Evolutionary conservation across 2,329 filamentous ascomycete genomes (phyloP), one percentile per base, ranked within the genome.

Genomic region (Xylaria multiplex): DNA sequence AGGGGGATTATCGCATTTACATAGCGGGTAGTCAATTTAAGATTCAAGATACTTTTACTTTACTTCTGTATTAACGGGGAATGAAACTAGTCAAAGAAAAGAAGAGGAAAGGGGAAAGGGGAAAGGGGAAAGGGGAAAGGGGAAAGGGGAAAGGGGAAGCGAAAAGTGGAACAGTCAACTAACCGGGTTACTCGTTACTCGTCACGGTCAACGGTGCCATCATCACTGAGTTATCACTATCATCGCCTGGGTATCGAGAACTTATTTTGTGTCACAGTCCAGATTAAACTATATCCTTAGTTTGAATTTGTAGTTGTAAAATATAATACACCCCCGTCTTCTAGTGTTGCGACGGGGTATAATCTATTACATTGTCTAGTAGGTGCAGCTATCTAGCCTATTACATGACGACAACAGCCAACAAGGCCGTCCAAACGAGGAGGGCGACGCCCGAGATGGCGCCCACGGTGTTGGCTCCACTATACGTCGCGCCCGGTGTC

Each of bases 351-450:
- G 6, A n/a, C 14, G 6, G 40, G 16, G 16, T 6, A n/a, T 48
- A 4, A 48, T 22, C 24, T 13, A 48, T 48, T 48, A 11, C 13
- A 4, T 24, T 11, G 45, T 48, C 19, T 48, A 2, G 7, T 48
- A 19, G 9, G 45, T 13, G 27, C 13, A 13, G 22, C 14, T 24
- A 5, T 30, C 22, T 1, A 24, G 14, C 22, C 6, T 24, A 52
- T 46, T 54, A 45, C 49, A 63, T 59, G 16, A 63, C 64, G 16
- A 63, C 55, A 45, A 56, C 49, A 27, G 49, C 64, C 19, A 66
- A 45, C 48, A 66, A 24, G 22, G 49, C 59, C 16, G 64, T 63
- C 64, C 59, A 63, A 6, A 66, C 42, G 32, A 63, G 64, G 4
- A 62, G 55, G 5, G 55, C 55, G 6, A 59, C 2, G 7, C 48